These are phyloP conservation scores for Umbelopsis sp. DNA, from an alignment of 192 early-diverging fungal genomes.

Conservation along the genomic window DNA sequence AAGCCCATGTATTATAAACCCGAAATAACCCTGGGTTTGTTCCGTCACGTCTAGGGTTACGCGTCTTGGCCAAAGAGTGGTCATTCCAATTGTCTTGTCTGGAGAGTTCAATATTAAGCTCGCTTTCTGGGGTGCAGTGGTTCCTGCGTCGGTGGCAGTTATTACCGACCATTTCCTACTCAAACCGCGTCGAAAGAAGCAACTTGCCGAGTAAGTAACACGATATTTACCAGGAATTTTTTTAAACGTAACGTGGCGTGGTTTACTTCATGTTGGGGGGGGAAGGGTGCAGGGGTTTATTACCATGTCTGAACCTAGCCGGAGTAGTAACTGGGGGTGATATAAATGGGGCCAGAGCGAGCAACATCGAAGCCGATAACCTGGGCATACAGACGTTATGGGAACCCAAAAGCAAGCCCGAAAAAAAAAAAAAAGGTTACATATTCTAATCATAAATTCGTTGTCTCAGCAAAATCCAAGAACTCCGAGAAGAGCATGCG, in stretches of 20 bases:
- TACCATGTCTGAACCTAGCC: too few species aligned
- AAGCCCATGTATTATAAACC: not conserved
- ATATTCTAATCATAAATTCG: conserved; percentile 18
- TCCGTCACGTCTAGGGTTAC: conserved; percentile 42
- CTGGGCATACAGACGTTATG: too few species aligned
- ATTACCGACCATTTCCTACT: conserved; percentile 62
- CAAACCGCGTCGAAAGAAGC: conserved; percentile 59
- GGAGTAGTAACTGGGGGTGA: too few species aligned
- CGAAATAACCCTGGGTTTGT: not conserved
- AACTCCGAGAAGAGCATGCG: conserved; percentile 65
- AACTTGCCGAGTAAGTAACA: conserved; percentile 46
- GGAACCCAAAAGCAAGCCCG: not conserved
- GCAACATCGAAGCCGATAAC: too few species aligned
- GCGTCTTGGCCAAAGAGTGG: conserved; percentile 69
- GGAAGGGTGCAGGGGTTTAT: too few species aligned
- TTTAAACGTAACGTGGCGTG: too few species aligned
- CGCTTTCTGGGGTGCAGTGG: conserved; percentile 51
- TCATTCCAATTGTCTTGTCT: conserved; percentile 67
- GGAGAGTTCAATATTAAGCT: conserved; percentile 56
- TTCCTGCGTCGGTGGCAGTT: conserved; percentile 57
- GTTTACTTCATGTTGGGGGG: too few species aligned
- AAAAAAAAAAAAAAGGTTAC: not conserved
- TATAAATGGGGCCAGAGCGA: too few species aligned
- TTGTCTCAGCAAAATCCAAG: conserved; percentile 48
- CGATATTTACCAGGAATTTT: not conserved